Evolutionary conservation across 441 rosid species (phyloP).

Genomic region (Hura crepitans): DNA sequence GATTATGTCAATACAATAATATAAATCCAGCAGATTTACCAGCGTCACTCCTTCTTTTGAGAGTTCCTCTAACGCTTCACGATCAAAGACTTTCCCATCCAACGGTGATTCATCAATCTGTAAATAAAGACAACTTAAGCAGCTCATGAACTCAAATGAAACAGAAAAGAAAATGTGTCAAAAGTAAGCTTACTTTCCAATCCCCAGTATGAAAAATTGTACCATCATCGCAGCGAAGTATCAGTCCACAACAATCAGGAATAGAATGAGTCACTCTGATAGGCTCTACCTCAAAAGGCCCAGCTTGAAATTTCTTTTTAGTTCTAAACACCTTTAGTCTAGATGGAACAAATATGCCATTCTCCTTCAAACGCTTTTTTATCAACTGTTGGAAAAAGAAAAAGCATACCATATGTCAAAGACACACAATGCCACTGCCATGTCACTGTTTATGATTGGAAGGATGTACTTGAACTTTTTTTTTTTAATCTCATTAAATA

Average conservation of each 20-base stretch:
- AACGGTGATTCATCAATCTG: slow-evolving; percentile 95
- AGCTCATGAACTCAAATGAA: slow-evolving; percentile 22
- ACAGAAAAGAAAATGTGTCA: slow-evolving; percentile 15
- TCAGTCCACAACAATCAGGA: slow-evolving; percentile 95
- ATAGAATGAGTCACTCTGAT: slow-evolving; percentile 92
- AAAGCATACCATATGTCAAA: slow-evolving; percentile 4
- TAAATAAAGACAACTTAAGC: slow-evolving; percentile 26
- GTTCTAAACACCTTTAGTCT: slow-evolving; percentile 71
- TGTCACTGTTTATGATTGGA: not conserved
- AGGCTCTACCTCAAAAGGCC: slow-evolving; percentile 96
- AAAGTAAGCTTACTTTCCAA: slow-evolving; percentile 69
- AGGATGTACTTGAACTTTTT: slow-evolving; percentile 8
- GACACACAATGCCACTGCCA: slow-evolving; percentile 1
- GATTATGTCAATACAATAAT: slow-evolving; percentile 9
- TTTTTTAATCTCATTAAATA: not conserved
- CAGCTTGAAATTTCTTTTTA: slow-evolving; percentile 72
- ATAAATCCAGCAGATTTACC: slow-evolving; percentile 45
- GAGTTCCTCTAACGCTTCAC: slow-evolving; percentile 75
- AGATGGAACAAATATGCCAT: slow-evolving; percentile 83
- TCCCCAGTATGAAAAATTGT: slow-evolving; percentile 96
- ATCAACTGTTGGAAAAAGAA: slow-evolving; percentile 55
- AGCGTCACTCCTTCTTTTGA: slow-evolving; percentile 96
- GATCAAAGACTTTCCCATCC: slow-evolving; percentile 86
- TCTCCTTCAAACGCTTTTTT: slow-evolving; percentile 92
- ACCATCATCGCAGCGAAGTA: slow-evolving; percentile 96